phyloP scores from a whole-genome alignment of 169 alveolate species.

The Plasmodium billcollinsi region DNA sequence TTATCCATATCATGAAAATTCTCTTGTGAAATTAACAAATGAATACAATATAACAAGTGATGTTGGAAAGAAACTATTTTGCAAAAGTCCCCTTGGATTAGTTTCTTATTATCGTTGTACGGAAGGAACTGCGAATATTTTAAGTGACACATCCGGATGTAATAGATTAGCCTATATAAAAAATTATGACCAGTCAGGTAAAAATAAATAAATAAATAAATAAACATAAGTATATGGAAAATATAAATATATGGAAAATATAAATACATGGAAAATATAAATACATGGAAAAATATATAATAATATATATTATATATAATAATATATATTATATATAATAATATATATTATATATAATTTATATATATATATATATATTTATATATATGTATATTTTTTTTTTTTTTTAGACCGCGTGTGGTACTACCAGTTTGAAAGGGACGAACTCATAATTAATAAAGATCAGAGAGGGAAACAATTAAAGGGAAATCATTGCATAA shows the following conservation, averaged over 20 bases:
- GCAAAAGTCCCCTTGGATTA: slow-evolving; percentile 36
- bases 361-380: too few relatives aligned
- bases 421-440: slow-evolving; percentile 17
- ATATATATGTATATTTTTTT: background rate
- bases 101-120: slow-evolving; percentile 62
- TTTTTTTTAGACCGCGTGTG: slow-evolving; percentile 33
- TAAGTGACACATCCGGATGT: slow-evolving; percentile 58
- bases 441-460: slow-evolving; percentile 10
- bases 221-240: background rate
- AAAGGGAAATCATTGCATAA: slow-evolving; percentile 34
- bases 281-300: background rate
- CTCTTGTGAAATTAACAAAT: background rate
- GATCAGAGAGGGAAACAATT: slow-evolving; percentile 3
- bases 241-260: background rate
- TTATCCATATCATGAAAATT: background rate
- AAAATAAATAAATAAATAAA: background rate
- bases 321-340: background rate
- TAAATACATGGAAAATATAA: background rate
- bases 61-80: background rate
- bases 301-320: too few relatives aligned
- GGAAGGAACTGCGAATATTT: slow-evolving; percentile 22
- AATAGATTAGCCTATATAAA: slow-evolving; percentile 23
- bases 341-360: too few relatives aligned
- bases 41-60: background rate
- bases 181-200: slow-evolving; percentile 13